Conservation (phyloP, 2,329 filamentous ascomycete species). For the Fonsecaea nubica region DNA sequence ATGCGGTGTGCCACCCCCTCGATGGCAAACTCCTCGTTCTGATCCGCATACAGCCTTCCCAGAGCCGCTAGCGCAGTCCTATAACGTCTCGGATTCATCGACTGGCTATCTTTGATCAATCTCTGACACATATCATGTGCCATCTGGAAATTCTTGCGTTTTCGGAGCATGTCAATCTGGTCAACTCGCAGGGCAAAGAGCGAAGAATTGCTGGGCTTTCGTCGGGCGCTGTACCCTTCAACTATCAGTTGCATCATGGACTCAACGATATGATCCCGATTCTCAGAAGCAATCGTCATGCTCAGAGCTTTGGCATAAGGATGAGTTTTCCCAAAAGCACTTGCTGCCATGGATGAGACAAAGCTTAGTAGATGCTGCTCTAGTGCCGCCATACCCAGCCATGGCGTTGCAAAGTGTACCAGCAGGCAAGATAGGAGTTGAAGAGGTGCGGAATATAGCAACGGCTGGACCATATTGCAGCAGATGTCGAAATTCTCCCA, state of each 20-base stretch:
- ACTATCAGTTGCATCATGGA: conserved; percentile 32
- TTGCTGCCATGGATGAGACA: conserved; percentile 27
- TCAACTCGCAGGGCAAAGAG: conserved; percentile 33
- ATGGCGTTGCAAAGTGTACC: conserved; percentile 31
- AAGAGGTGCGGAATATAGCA: conserved; percentile 28
- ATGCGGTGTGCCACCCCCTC: conserved; percentile 31
- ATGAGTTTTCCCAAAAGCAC: conserved; percentile 22
- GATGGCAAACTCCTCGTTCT: conserved; percentile 28
- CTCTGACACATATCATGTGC: conserved; percentile 26
- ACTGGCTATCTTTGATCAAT: conserved; percentile 29
- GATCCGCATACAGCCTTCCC: conserved; percentile 29
- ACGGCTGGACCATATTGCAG: conserved; percentile 31
- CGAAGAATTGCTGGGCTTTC: conserved; percentile 29
- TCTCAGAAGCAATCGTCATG: conserved; percentile 13
- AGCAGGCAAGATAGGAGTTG: conserved; percentile 33
- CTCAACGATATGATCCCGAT: conserved; percentile 24
- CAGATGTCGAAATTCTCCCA: conserved; percentile 28
- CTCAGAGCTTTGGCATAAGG: conserved; percentile 22
- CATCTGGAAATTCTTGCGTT: conserved; percentile 25
- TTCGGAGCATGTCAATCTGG: conserved; percentile 32
- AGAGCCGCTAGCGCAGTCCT: conserved; percentile 30
- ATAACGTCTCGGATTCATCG: conserved; percentile 29
- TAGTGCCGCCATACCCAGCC: conserved; percentile 25
- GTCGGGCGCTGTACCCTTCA: conserved; percentile 23
- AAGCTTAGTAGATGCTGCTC: conserved; percentile 28